A percentile compares a stretch with the other conserved stretches of the same genome.
These are phyloP conservation scores for Bruguiera sexangula DNA, from an alignment of 345 rosid species.

Conservation along the genomic window DNA sequence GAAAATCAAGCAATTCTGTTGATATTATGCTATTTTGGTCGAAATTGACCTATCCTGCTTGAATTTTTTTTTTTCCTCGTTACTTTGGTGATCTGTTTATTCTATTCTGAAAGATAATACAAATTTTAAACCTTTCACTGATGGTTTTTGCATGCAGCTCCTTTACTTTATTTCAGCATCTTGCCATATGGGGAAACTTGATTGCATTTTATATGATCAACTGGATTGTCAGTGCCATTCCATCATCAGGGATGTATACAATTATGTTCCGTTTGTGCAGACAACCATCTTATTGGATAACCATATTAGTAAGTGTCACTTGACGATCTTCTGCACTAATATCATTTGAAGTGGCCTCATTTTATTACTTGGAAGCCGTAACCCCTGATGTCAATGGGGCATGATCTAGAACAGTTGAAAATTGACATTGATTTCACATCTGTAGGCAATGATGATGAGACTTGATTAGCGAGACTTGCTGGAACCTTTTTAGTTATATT, in stretches of 20 bases:
- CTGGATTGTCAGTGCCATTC: conserved; percentile 79
- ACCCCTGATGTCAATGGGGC: not conserved
- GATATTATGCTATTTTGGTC: too few relatives aligned
- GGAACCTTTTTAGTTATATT: too few relatives aligned
- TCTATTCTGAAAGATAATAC: not conserved
- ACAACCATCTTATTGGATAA: conserved; percentile 87
- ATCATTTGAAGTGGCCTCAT: not conserved
- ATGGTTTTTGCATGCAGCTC: conserved; percentile 54
- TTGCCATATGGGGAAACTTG: conserved; percentile 94
- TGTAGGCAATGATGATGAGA: too few relatives aligned
- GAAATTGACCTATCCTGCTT: too few relatives aligned
- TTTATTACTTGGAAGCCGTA: not conserved
- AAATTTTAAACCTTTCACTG: conserved; percentile 3
- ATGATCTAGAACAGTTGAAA: too few relatives aligned
- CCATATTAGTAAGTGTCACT: conserved; percentile 63
- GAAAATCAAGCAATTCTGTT: too few relatives aligned
- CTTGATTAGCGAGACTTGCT: too few relatives aligned
- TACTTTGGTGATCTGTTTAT: not conserved
- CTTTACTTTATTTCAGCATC: conserved; percentile 77
- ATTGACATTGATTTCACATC: too few relatives aligned
- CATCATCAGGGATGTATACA: conserved; percentile 87
- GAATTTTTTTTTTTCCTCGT: too few relatives aligned
- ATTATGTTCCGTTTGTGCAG: conserved; percentile 88
- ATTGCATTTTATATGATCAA: conserved; percentile 72
- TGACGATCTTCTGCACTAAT: not conserved